These are phyloP conservation scores for Alternaria sp. DNA, from an alignment of 2,329 filamentous ascomycete species.

Conservation along the genomic window DNA sequence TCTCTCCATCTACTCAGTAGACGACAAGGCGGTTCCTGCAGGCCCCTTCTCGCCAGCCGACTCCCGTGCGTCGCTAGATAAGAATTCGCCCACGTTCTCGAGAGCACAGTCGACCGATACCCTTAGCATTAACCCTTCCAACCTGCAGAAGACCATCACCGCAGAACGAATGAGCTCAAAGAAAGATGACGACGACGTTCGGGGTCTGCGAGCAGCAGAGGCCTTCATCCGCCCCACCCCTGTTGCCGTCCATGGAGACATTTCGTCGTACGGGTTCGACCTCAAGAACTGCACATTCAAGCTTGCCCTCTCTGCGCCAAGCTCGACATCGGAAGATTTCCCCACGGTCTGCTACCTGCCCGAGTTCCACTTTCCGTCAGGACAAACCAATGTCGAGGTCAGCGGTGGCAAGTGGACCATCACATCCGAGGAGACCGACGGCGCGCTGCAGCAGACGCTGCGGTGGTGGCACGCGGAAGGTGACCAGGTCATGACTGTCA, in stretches of 20 bases:
- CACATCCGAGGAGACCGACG: constrained; percentile 72
- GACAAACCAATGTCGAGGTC: constrained; percentile 73
- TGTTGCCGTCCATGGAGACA: constrained; percentile 72
- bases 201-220: constrained; percentile 85
- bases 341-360: constrained; percentile 88
- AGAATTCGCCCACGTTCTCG: constrained; percentile 61
- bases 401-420: constrained; percentile 92
- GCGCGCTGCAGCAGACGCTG: constrained; percentile 74
- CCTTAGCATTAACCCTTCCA: constrained; percentile 70
- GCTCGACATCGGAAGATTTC: constrained; percentile 64
- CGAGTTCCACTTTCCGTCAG: constrained; percentile 87
- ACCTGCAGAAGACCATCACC: constrained; percentile 75
- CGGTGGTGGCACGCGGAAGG: constrained; percentile 94
- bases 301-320: constrained; percentile 69
- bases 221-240: constrained; percentile 89
- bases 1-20: constrained; percentile 83
- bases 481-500: constrained; percentile 78
- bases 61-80: constrained; percentile 58
- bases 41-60: constrained; percentile 58
- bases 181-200: constrained; percentile 32
- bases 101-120: constrained; percentile 56
- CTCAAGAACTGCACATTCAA: constrained; percentile 78
- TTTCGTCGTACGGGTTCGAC: constrained; percentile 80
- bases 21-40: constrained; percentile 70
- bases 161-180: constrained; percentile 55